These are phyloP conservation scores for Saturnispora halmiae DNA, from an alignment of 805 yeast species.

Conservation along the genomic window DNA sequence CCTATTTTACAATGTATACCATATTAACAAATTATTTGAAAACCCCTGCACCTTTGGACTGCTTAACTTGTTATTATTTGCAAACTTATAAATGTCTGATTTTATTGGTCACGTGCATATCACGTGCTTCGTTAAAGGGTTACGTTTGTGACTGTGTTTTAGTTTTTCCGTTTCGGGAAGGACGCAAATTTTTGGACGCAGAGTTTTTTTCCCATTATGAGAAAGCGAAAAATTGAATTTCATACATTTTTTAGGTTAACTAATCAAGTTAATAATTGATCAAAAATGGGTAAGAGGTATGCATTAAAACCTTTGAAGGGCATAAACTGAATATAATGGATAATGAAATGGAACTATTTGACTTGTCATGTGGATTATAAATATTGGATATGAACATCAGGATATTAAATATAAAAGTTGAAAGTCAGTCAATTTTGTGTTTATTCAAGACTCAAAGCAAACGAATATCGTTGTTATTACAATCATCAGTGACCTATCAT, in stretches of 20 bases:
- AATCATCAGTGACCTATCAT: too few species aligned
- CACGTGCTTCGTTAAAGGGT: constrained; percentile 3
- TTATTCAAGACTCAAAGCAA: too few species aligned
- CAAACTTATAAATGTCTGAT: too few species aligned
- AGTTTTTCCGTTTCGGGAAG: neutral
- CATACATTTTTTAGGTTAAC: neutral
- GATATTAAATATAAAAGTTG: too few species aligned
- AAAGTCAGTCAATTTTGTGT: too few species aligned
- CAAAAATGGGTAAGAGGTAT: constrained; percentile 45
- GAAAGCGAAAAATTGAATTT: neutral
- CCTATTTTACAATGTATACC: too few species aligned
- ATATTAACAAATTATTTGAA: too few species aligned
- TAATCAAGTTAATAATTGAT: constrained; percentile 15
- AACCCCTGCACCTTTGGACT: too few species aligned
- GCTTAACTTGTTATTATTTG: too few species aligned
- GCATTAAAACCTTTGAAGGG: constrained; percentile 14
- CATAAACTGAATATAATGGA: too few species aligned
- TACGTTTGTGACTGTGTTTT: constrained; percentile 3
- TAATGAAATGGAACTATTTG: neutral
- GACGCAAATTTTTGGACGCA: neutral
- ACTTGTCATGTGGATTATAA: too few species aligned
- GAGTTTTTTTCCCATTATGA: constrained; percentile 1
- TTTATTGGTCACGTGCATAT: neutral
- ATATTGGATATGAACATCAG: neutral
- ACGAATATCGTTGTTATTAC: too few species aligned